A percentile compares a stretch with the other conserved stretches of the same genome.
Evolutionary conservation across 371 early-diverging fungal species (phyloP).

Genomic region (Mucor sp.): DNA sequence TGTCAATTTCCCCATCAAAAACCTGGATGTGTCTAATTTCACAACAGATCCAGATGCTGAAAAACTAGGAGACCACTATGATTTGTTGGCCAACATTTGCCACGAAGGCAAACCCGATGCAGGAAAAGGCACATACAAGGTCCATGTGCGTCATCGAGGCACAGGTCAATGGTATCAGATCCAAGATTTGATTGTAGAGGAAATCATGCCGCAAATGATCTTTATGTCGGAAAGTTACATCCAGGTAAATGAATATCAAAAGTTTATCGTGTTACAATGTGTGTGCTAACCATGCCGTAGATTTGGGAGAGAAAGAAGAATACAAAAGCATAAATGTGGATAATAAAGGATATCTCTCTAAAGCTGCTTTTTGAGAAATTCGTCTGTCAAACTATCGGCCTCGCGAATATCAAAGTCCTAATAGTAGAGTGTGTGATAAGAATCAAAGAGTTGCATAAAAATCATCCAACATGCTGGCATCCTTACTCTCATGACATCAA

Average conservation of each 20-base stretch:
- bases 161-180: constrained; percentile 94
- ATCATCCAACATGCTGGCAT: not conserved
- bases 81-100: constrained; percentile 90
- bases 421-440: not conserved
- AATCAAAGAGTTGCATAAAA: not conserved
- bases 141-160: constrained; percentile 79
- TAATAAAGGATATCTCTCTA: not conserved
- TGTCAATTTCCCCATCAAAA: constrained; percentile 93
- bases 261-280: not conserved
- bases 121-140: constrained; percentile 76
- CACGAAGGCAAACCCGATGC: constrained; percentile 84
- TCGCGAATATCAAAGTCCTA: constrained; percentile 59
- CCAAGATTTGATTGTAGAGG: constrained; percentile 92
- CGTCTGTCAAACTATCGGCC: constrained; percentile 53
- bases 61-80: constrained; percentile 66
- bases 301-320: constrained; percentile 31
- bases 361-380: constrained; percentile 48
- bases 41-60: constrained; percentile 52
- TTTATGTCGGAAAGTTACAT: constrained; percentile 92
- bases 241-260: constrained; percentile 60
- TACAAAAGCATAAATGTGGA: not conserved
- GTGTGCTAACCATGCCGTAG: constrained; percentile 1
- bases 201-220: constrained; percentile 94
- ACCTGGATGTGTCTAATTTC: constrained; percentile 79
- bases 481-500: constrained; percentile 54